Evolutionary conservation across 345 rosid genomes (phyloP), one percentile per base, ranked within the genome.

Genomic region (Moricandia arvensis): DNA sequence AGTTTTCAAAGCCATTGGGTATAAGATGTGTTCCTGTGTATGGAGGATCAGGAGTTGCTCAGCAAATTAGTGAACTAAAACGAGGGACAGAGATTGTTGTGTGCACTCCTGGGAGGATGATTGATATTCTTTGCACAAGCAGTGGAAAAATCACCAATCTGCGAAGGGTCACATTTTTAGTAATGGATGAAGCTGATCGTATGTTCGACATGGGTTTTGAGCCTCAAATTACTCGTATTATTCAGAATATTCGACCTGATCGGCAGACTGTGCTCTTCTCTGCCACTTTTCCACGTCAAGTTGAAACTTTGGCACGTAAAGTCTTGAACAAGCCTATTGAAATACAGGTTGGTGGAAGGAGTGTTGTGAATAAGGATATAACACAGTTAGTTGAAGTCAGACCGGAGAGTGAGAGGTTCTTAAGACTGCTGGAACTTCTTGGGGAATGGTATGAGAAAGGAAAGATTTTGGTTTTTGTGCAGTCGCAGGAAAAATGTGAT

Each of bases 121-220:
- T 95, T 73, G 97, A 92, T 83, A 92, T 90, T 80, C 92, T 94
- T 68, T 90, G 97, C 81, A 92, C 97, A 8, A 94, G 97, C 72
- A 88, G 91, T 43, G 99, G 97, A 3, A 90, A 94, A 84, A 92
- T 92, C 72, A 87, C 93, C 5, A 94, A 94, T 80, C 85, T 94
- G 72, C 86, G 88, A 8, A 85, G 97, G 71, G 99, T 89, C 70
- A 90, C 97, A 6, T 90, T 85, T 77, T 81, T 94, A 67, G 97
- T 90, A 57, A 87, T 94, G 97, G 97, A 95, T 82, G 99, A 95
- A 85, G 97, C 99, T 16, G 99, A 92, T 85, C 84, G 97, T 61
- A 95, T 95, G 99, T 92, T 92, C 79, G 99, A 95, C 86, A 90
- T 90, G 97, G 97, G 99, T 16, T 92, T 92, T 80, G 97, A 92